Percentiles rank a stretch among this genome's conserved stretches.
Conservation (phyloP, 2,329 filamentous ascomycete species). For the Zymoseptoria tritici region DNA sequence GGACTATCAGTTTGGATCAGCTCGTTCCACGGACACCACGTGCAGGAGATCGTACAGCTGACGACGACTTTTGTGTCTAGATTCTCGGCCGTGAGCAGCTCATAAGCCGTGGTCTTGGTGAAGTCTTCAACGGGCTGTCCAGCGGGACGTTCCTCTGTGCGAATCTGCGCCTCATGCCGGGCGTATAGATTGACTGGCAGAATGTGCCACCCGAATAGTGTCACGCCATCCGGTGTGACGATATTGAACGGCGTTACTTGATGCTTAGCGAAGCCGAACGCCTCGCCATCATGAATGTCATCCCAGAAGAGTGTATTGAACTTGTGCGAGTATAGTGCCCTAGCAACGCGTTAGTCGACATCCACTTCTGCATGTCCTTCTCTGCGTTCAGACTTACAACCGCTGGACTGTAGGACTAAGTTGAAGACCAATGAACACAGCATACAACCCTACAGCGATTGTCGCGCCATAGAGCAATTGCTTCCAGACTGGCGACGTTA, state of each 20-base stretch:
- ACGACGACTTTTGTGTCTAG: conserved; percentile 48
- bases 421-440: conserved; percentile 22
- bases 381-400: conserved; percentile 52
- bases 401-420: conserved; percentile 67
- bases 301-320: conserved; percentile 65
- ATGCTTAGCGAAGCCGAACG: conserved; percentile 79
- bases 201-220: conserved; percentile 84
- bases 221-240: conserved; percentile 65
- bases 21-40: neutral
- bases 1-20: conserved; percentile 13
- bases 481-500: neutral
- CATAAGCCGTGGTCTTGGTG: conserved; percentile 42
- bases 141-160: conserved; percentile 36
- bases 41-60: conserved; percentile 37
- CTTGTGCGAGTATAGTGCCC: conserved; percentile 76
- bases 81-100: conserved; percentile 44
- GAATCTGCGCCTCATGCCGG: conserved; percentile 58
- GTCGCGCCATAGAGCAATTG: neutral
- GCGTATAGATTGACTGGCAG: conserved; percentile 71
- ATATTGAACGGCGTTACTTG: conserved; percentile 84
- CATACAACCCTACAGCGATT: conserved; percentile 21
- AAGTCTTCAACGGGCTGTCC: conserved; percentile 42
- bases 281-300: conserved; percentile 67
- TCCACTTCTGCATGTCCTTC: too few species aligned
- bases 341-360: conserved; percentile 30